These are phyloP conservation scores for Botrytis fabae DNA, from an alignment of 2,329 filamentous ascomycete species.

Conservation along the genomic window DNA sequence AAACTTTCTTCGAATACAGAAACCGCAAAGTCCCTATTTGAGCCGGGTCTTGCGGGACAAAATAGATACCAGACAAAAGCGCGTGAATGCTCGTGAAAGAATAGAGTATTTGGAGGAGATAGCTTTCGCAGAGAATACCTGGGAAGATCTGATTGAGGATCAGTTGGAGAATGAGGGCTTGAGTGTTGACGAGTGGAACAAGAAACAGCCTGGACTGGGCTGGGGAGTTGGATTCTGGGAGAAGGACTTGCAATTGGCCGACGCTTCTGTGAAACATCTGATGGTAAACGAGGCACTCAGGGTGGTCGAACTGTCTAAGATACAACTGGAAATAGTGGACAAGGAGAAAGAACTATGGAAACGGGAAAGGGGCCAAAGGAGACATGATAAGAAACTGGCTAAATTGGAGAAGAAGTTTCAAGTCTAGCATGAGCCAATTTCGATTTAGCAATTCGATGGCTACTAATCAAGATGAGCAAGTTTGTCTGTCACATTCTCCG, in stretches of 20 bases:
- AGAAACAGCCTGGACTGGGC: conserved; percentile 20
- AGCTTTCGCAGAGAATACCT: conserved; percentile 54
- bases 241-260: conserved; percentile 1
- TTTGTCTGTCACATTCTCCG: not conserved
- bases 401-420: conserved; percentile 22
- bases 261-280: conserved; percentile 31
- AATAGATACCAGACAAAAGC: conserved; percentile 46
- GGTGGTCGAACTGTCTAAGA: conserved; percentile 42
- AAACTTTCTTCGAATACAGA: conserved; percentile 66
- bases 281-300: conserved; percentile 36
- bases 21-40: conserved; percentile 63
- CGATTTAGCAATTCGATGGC: not conserved
- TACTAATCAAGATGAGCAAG: not conserved
- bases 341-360: conserved; percentile 48
- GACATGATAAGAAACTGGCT: conserved; percentile 26
- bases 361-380: conserved; percentile 38
- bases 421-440: not conserved
- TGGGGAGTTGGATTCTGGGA: conserved; percentile 23
- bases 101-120: conserved; percentile 45
- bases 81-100: conserved; percentile 44
- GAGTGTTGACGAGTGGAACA: conserved; percentile 9
- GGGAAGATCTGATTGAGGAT: conserved; percentile 44
- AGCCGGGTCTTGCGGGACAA: conserved; percentile 58
- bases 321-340: conserved; percentile 44
- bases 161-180: conserved; percentile 22